phyloP scores from a whole-genome alignment of 2,329 filamentous ascomycete genomes.

The Talaromyces sp. region DNA sequence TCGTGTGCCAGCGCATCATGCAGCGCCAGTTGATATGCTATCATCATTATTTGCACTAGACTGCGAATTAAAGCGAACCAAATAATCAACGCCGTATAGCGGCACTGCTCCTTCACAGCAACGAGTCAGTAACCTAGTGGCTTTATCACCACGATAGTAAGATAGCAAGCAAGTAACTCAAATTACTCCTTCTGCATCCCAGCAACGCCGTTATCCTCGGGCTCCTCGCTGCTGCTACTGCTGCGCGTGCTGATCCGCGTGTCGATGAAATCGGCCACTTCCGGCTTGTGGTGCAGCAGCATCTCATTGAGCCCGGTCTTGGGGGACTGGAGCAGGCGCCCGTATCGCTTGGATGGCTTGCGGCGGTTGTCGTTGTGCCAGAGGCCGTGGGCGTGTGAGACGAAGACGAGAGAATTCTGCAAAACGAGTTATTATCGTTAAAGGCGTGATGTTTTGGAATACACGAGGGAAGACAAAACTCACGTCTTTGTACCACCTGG shows the following conservation, averaged over 20 bases:
- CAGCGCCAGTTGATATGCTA: background rate
- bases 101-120: no score
- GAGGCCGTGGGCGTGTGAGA: slow-evolving; percentile 68
- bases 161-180: background rate
- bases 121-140: background rate
- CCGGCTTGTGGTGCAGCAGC: slow-evolving; percentile 48
- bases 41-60: background rate
- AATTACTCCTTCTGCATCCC: background rate
- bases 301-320: slow-evolving; percentile 50
- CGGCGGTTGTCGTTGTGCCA: slow-evolving; percentile 62
- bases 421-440: background rate
- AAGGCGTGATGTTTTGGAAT: background rate
- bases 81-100: background rate
- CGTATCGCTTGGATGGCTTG: slow-evolving; percentile 55
- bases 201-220: slow-evolving; percentile 10
- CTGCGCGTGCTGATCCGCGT: slow-evolving; percentile 24
- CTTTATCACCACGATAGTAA: background rate
- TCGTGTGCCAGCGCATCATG: background rate
- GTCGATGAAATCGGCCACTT: slow-evolving; percentile 45
- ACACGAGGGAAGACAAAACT: slow-evolving; percentile 13
- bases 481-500: slow-evolving; percentile 73
- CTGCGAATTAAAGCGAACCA: background rate
- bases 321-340: slow-evolving; percentile 45
- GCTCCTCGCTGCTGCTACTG: slow-evolving; percentile 21
- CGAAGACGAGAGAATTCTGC: slow-evolving; percentile 70